These are phyloP conservation scores for Pseudozyma hubeiensis DNA, from an alignment of 1,284 basidiomycete genomes.

Conservation along the genomic window DNA sequence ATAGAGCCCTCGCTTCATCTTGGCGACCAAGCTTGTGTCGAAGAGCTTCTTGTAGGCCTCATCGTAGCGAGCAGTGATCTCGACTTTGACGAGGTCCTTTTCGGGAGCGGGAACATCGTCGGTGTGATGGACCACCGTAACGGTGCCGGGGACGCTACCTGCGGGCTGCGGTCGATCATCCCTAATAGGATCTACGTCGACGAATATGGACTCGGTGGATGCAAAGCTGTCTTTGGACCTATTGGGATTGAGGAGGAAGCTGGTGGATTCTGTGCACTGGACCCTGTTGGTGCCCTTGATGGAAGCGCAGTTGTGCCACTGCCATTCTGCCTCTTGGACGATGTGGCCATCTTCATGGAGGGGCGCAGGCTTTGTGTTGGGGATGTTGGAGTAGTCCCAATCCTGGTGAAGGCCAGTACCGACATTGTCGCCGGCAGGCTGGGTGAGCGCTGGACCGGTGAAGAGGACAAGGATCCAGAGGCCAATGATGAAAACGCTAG, in stretches of 20 bases:
- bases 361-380: slow-evolving; percentile 39
- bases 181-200: slow-evolving; percentile 45
- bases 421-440: slow-evolving; percentile 8
- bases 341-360: slow-evolving; percentile 57
- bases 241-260: slow-evolving; percentile 45
- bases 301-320: slow-evolving; percentile 45
- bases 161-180: slow-evolving; percentile 35
- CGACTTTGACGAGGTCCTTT: slow-evolving; percentile 50
- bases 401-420: slow-evolving; percentile 36
- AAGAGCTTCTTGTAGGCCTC: slow-evolving; percentile 48
- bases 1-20: slow-evolving; percentile 53
- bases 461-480: slow-evolving; percentile 60
- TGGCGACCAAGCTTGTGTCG: slow-evolving; percentile 50
- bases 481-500: slow-evolving; percentile 53
- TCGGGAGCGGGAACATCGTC: slow-evolving; percentile 18
- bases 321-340: slow-evolving; percentile 48
- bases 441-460: slow-evolving; percentile 38
- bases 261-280: slow-evolving; percentile 36
- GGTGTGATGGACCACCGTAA: slow-evolving; percentile 38
- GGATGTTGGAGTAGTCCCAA: slow-evolving; percentile 48
- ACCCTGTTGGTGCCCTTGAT: slow-evolving; percentile 40
- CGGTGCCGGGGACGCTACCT: slow-evolving; percentile 41
- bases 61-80: slow-evolving; percentile 57
- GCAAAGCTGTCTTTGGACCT: slow-evolving; percentile 49
- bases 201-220: slow-evolving; percentile 52